A percentile compares a stretch with the other conserved stretches of the same genome.
Conservation (phyloP, 2,329 filamentous ascomycete genomes). For the Calonectria pseudoreteaudii region DNA sequence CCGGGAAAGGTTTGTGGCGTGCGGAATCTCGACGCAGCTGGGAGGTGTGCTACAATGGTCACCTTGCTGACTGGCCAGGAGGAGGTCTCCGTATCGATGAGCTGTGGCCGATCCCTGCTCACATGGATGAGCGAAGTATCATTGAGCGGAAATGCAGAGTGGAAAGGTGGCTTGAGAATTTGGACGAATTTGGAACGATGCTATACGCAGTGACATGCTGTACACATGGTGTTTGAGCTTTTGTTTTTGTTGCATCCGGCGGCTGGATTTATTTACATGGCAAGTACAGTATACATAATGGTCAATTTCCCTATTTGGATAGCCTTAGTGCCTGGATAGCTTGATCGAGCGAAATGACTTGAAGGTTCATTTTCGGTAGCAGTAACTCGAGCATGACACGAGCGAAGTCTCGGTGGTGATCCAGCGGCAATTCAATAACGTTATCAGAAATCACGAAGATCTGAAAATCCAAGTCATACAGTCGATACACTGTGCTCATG, state of each 20-base stretch:
- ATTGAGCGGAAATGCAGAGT: slow-evolving; percentile 51
- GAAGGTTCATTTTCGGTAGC: neutral
- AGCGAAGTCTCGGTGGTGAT: neutral
- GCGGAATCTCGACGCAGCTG: slow-evolving; percentile 51
- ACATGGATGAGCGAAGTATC: slow-evolving; percentile 46
- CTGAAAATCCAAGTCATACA: slow-evolving; percentile 58
- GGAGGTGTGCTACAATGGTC: slow-evolving; percentile 56
- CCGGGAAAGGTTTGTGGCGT: slow-evolving; percentile 57
- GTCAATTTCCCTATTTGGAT: neutral
- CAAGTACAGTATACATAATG: neutral
- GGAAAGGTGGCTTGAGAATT: slow-evolving; percentile 60
- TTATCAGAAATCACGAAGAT: slow-evolving; percentile 54
- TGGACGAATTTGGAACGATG: slow-evolving; percentile 67
- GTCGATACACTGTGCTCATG: slow-evolving; percentile 54
- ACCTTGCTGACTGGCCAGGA: slow-evolving; percentile 56
- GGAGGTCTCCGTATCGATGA: slow-evolving; percentile 60
- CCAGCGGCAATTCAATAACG: slow-evolving; percentile 39
- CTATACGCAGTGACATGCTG: slow-evolving; percentile 61
- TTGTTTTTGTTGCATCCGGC: neutral
- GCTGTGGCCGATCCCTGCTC: slow-evolving; percentile 57
- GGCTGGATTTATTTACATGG: no score
- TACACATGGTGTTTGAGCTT: slow-evolving; percentile 53
- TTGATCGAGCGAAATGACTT: neutral
- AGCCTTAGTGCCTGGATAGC: neutral
- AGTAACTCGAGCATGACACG: neutral